Percentiles rank a stretch among this genome's conserved stretches.
Evolutionary conservation across 2,329 filamentous ascomycete genomes (phyloP).

Genomic region (Furcasterigmium furcatum): DNA sequence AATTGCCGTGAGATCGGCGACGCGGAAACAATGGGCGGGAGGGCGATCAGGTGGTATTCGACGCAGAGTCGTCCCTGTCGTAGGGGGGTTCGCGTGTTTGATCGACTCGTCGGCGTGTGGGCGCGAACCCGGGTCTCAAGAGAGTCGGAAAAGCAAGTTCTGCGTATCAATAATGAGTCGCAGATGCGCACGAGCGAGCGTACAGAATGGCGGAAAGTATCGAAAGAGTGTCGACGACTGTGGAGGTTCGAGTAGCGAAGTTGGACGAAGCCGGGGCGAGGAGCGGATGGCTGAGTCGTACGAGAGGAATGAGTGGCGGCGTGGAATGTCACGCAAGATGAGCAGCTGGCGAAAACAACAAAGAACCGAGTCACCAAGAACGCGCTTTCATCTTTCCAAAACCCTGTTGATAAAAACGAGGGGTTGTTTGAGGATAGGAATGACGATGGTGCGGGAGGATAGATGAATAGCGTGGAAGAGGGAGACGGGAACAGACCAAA

Average conservation of each 20-base stretch:
- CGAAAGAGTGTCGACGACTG: too few species aligned
- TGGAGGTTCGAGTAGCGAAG: neutral
- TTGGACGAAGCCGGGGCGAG: neutral
- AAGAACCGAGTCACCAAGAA: neutral
- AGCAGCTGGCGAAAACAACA: neutral
- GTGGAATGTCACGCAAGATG: conserved; percentile 1
- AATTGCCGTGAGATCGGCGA: neutral
- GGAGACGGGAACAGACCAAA: neutral
- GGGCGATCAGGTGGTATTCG: neutral
- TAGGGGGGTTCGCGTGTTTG: neutral
- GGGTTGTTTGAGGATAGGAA: neutral
- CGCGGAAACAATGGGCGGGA: neutral
- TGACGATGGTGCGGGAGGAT: neutral
- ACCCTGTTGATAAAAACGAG: neutral
- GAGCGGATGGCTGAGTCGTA: neutral
- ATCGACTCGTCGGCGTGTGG: neutral
- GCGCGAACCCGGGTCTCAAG: conserved; percentile 3
- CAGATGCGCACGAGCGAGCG: neutral
- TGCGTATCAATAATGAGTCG: neutral
- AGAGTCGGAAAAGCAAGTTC: neutral
- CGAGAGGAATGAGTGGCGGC: conserved; percentile 1
- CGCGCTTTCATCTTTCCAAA: too few species aligned
- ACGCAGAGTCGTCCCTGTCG: neutral
- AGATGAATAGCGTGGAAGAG: neutral
- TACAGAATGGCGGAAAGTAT: too few species aligned